Percentiles rank a stretch among this genome's conserved stretches.
phyloP scores from a whole-genome alignment of 2,329 filamentous ascomycete genomes.

The Didymosphaeria variabile region DNA sequence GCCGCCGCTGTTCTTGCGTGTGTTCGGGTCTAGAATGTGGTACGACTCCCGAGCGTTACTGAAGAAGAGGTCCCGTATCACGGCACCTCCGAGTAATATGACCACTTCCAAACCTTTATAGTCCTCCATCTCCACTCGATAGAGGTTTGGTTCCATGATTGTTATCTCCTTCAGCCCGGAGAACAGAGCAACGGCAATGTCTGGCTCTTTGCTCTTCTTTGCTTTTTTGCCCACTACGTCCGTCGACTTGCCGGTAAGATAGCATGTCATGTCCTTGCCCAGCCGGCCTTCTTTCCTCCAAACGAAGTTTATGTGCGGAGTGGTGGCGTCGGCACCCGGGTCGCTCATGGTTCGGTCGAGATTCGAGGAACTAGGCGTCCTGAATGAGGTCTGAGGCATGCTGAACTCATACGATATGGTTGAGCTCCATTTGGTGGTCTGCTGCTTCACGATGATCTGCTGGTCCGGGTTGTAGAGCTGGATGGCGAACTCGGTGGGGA shows the following conservation, averaged over 20 bases:
- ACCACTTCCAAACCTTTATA: constrained; percentile 91
- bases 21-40: constrained; percentile 68
- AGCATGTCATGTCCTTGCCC: constrained; percentile 88
- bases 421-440: constrained; percentile 80
- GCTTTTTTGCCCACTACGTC: constrained; percentile 69
- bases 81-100: constrained; percentile 68
- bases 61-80: constrained; percentile 71
- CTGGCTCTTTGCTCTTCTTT: constrained; percentile 82
- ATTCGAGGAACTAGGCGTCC: constrained; percentile 77
- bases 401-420: constrained; percentile 90
- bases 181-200: constrained; percentile 93
- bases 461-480: constrained; percentile 96
- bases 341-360: constrained; percentile 78
- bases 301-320: constrained; percentile 80
- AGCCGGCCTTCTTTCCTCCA: constrained; percentile 91
- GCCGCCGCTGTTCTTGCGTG: constrained; percentile 49
- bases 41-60: constrained; percentile 76
- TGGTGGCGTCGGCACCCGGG: constrained; percentile 61
- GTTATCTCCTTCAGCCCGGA: constrained; percentile 76
- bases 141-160: constrained; percentile 92
- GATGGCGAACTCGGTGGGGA: constrained; percentile 81
- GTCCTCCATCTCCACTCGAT: constrained; percentile 91
- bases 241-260: constrained; percentile 79
- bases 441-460: constrained; percentile 73
- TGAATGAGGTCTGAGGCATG: constrained; percentile 86